Evolutionary conservation across 768 basidiomycete species (phyloP).

Genomic region (Xerocomus spinulosus): DNA sequence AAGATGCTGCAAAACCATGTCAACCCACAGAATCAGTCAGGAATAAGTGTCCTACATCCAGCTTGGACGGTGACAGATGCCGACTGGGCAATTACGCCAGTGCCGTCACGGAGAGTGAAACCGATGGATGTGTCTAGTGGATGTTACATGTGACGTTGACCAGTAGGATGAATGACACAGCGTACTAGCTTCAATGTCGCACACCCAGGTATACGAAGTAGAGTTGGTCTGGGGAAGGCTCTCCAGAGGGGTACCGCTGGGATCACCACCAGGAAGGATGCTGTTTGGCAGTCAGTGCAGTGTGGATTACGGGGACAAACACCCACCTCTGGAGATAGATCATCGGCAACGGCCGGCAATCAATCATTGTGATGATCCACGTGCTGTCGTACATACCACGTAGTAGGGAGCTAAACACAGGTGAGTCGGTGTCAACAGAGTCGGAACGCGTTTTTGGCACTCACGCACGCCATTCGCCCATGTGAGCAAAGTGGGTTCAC

Average conservation of each 20-base stretch:
- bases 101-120: constrained; percentile 56
- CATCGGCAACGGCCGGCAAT: neutral
- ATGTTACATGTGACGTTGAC: neutral
- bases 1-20: constrained; percentile 27
- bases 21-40: neutral
- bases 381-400: constrained; percentile 45
- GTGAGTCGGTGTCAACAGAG: neutral
- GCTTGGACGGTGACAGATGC: constrained; percentile 47
- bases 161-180: neutral
- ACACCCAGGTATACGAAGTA: constrained; percentile 50
- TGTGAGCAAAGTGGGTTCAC: constrained; percentile 50
- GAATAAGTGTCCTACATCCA: constrained; percentile 42
- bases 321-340: constrained; percentile 36
- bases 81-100: constrained; percentile 46
- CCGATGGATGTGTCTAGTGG: constrained; percentile 48
- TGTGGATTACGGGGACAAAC: too few relatives aligned
- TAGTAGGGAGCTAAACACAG: constrained; percentile 51
- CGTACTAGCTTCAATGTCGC: constrained; percentile 45
- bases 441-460: constrained; percentile 19
- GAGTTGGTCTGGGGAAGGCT: constrained; percentile 39
- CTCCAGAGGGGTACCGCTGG: constrained; percentile 41
- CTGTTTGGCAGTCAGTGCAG: constrained; percentile 31
- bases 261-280: constrained; percentile 48
- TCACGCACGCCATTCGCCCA: constrained; percentile 58
- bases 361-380: neutral